Evolutionary conservation across 2,329 filamentous ascomycete genomes (phyloP).

Genomic region (Epichloe gansuensis): DNA sequence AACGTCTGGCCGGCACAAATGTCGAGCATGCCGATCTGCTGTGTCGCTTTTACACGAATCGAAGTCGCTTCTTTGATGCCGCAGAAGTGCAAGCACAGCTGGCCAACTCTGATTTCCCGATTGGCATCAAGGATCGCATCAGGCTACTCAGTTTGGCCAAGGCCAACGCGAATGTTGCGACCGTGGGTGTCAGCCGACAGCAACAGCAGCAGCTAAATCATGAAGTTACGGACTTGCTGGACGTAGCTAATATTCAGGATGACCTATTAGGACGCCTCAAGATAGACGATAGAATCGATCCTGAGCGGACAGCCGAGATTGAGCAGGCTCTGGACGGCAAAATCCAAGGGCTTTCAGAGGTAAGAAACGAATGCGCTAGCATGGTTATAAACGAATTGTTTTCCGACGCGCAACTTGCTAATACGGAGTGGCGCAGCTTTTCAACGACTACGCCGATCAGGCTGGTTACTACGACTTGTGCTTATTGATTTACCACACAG

Average conservation of each 20-base stretch:
- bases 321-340: slow-evolving; percentile 60
- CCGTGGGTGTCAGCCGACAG: slow-evolving; percentile 62
- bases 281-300: slow-evolving; percentile 55
- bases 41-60: slow-evolving; percentile 83
- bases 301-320: slow-evolving; percentile 51
- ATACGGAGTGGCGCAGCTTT: slow-evolving; percentile 45
- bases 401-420: slow-evolving; percentile 6
- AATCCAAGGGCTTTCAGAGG: slow-evolving; percentile 62
- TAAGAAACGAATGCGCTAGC: slow-evolving; percentile 33
- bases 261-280: slow-evolving; percentile 71
- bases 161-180: slow-evolving; percentile 78
- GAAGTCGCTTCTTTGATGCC: slow-evolving; percentile 71
- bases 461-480: slow-evolving; percentile 91
- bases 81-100: slow-evolving; percentile 76
- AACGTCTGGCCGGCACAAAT: slow-evolving; percentile 59
- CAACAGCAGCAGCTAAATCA: slow-evolving; percentile 76
- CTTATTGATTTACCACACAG: slow-evolving; percentile 80
- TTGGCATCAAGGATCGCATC: slow-evolving; percentile 76
- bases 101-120: slow-evolving; percentile 66
- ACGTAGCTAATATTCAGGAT: slow-evolving; percentile 90
- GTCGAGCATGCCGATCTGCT: slow-evolving; percentile 76
- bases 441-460: slow-evolving; percentile 80
- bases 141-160: slow-evolving; percentile 82
- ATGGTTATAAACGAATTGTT: no score
- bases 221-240: slow-evolving; percentile 72